Percentiles rank a stretch among this genome's conserved stretches.
These are phyloP conservation scores for Clitocybe nebularis DNA, from an alignment of 1,284 basidiomycete species.

Conservation along the genomic window DNA sequence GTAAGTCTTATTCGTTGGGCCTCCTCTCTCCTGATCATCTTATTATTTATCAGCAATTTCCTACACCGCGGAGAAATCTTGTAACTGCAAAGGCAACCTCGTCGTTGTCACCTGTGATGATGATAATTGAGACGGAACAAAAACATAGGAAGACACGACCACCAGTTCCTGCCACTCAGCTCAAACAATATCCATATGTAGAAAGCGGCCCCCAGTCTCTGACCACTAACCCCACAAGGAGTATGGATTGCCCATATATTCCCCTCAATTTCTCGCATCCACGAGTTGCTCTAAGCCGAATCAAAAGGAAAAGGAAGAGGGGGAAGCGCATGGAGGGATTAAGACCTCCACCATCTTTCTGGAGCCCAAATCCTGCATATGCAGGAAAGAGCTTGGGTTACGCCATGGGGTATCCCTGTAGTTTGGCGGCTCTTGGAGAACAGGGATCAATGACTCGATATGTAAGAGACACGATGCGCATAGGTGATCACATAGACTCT, in stretches of 20 bases:
- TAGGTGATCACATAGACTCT: conserved; percentile 3
- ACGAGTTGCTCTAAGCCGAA: conserved; percentile 7
- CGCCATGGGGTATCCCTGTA: conserved; percentile 34
- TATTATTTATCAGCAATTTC: no score
- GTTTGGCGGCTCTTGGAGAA: conserved; percentile 16
- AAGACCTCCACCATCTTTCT: conserved; percentile 31
- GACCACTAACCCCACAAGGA: conserved; percentile 7
- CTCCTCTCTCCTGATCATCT: not conserved
- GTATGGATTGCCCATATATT: conserved; percentile 18
- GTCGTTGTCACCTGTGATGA: conserved; percentile 21
- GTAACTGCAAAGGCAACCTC: conserved; percentile 10
- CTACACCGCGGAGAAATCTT: conserved; percentile 8
- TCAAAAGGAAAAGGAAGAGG: conserved; percentile 16
- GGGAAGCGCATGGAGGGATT: conserved; percentile 14
- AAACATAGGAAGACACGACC: conserved; percentile 31
- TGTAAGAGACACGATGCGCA: conserved; percentile 18
- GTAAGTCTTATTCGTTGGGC: conserved; percentile 2
- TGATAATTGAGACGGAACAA: conserved; percentile 27
- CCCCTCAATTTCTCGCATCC: conserved; percentile 12
- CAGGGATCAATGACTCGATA: conserved; percentile 6
- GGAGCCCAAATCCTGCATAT: conserved; percentile 29
- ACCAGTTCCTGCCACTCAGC: conserved; percentile 23
- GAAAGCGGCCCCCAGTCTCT: conserved; percentile 10
- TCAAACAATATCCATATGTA: conserved; percentile 29
- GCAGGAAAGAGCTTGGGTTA: conserved; percentile 36